Conservation (phyloP, 2,329 filamentous ascomycete species). For the Pestalotiopsis fici region DNA sequence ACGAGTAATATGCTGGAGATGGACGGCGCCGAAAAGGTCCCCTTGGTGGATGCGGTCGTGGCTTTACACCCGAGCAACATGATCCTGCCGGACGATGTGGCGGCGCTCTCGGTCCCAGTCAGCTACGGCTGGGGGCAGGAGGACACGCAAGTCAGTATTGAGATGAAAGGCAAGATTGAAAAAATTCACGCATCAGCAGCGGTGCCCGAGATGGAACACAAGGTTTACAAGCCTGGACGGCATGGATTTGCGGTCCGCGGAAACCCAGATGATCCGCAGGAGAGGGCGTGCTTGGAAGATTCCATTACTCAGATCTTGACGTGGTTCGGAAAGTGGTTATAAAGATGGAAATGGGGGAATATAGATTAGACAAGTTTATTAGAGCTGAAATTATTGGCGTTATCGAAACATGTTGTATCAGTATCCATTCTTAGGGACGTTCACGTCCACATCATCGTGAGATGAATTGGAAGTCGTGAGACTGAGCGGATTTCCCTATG, state of each 20-base stretch:
- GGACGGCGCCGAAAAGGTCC: conserved; percentile 22
- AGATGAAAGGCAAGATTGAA: conserved; percentile 30
- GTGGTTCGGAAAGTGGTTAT: conserved; percentile 7
- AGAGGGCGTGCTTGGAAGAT: conserved; percentile 32
- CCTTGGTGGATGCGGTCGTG: conserved; percentile 43
- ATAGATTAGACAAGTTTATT: too few species aligned
- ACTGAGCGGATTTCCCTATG: too few species aligned
- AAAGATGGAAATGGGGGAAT: not conserved
- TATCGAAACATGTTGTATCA: too few species aligned
- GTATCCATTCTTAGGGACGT: too few species aligned
- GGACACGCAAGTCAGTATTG: conserved; percentile 27
- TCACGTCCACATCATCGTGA: too few species aligned
- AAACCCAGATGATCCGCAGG: conserved; percentile 19
- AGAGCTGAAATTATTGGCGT: too few species aligned
- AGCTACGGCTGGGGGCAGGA: conserved; percentile 32
- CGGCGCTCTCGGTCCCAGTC: conserved; percentile 28
- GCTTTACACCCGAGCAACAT: conserved; percentile 44
- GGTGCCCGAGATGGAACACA: conserved; percentile 30
- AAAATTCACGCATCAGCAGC: conserved; percentile 24
- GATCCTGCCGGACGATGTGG: conserved; percentile 37
- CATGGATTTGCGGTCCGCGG: conserved; percentile 31
- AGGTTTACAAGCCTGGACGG: conserved; percentile 28
- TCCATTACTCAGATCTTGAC: conserved; percentile 3
- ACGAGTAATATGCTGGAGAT: conserved; percentile 33
- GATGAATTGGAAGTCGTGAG: too few species aligned